Percentiles rank a stretch among this genome's conserved stretches.
Conservation (phyloP, 148 eudicot species). For the Talinum fruticosum region DNA sequence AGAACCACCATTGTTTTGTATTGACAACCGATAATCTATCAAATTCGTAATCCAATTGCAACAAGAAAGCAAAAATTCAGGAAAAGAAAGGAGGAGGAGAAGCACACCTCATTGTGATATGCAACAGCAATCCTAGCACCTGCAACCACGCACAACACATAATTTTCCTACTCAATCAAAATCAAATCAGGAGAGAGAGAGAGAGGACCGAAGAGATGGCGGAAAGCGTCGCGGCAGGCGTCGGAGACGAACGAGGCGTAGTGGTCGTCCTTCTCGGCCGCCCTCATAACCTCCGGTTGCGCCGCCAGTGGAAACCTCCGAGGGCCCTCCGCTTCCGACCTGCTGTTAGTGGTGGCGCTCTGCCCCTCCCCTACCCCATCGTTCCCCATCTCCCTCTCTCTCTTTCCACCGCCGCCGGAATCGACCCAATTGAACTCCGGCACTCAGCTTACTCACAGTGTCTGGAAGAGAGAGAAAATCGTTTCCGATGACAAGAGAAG, state of each 20-base stretch:
- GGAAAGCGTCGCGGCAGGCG: slow-evolving; percentile 95
- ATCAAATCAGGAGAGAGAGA: neutral
- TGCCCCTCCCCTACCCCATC: neutral
- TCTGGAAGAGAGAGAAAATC: neutral
- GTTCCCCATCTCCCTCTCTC: neutral
- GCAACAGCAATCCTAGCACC: slow-evolving; percentile 87
- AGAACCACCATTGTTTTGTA: neutral
- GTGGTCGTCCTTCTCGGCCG: slow-evolving; percentile 96
- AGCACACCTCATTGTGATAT: slow-evolving; percentile 75
- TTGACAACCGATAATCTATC: neutral
- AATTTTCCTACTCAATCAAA: neutral
- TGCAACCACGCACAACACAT: slow-evolving; percentile 26
- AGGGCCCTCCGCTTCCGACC: neutral
- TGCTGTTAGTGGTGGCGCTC: neutral
- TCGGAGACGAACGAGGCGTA: slow-evolving; percentile 91
- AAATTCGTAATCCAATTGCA: neutral
- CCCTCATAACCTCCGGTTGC: slow-evolving; percentile 96
- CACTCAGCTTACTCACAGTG: neutral
- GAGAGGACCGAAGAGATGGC: slow-evolving; percentile 81
- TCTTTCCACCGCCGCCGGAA: neutral
- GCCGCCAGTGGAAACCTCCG: slow-evolving; percentile 79
- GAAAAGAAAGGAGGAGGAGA: neutral
- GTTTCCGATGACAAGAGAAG: too few relatives aligned
- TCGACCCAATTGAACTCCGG: neutral
- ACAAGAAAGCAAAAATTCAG: neutral